Evolutionary conservation across 139 green algal species (phyloP).

Genomic region (Edaphochlamys debaryana): DNA sequence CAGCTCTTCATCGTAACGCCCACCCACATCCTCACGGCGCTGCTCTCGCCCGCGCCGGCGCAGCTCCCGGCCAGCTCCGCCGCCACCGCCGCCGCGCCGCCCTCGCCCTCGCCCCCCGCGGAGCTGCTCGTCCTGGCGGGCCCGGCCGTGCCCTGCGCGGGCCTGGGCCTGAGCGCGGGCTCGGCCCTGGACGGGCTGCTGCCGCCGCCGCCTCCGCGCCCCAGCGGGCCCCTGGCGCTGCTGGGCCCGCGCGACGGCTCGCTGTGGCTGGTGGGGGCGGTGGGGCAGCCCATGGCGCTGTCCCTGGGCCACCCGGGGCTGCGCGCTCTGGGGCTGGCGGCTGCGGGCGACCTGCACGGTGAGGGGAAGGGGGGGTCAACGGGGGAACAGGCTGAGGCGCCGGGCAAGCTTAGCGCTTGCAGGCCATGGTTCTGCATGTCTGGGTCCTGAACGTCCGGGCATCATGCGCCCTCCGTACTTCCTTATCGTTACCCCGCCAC

Average conservation of each 20-base stretch:
- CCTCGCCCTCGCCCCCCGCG: not conserved
- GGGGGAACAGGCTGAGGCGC: no score
- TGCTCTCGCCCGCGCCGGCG: conserved; percentile 37
- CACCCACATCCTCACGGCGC: conserved; percentile 50
- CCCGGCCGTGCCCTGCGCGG: not conserved
- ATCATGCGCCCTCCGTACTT: no score
- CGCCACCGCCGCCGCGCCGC: not conserved
- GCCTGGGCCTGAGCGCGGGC: not conserved
- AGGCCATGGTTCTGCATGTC: no score
- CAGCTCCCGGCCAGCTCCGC: not conserved
- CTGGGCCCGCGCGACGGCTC: conserved; percentile 55
- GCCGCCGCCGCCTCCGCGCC: conserved; percentile 30
- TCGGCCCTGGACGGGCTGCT: conserved; percentile 10
- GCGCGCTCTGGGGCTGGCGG: conserved; percentile 25
- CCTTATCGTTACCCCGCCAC: no score
- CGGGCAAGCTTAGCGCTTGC: no score
- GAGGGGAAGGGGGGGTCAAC: not conserved
- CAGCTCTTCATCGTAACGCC: conserved; percentile 64
- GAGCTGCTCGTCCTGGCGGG: conserved; percentile 36
- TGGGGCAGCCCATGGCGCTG: conserved; percentile 56
- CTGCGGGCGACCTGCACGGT: conserved; percentile 52
- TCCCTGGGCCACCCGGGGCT: conserved; percentile 47
- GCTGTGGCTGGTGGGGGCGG: conserved; percentile 59
- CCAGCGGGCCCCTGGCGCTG: conserved; percentile 49
- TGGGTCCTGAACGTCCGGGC: no score